Evolutionary conservation across 257 asterid species (phyloP).

Genomic region (Phtheirospermum japonicum): DNA sequence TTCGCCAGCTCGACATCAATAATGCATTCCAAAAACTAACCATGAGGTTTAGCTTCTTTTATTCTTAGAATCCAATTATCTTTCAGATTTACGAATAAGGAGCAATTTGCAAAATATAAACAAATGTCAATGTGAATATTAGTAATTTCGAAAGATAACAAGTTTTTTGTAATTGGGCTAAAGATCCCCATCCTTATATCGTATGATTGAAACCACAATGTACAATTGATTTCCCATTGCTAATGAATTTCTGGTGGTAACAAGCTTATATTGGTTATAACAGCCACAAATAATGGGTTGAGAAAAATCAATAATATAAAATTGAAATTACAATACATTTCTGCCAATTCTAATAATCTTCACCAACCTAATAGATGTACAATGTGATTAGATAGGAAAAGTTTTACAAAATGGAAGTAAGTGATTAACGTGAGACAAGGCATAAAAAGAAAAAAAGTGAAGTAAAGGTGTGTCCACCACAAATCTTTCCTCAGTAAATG

Average conservation of each 20-base stretch:
- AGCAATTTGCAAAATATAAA: background rate
- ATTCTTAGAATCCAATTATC: no score
- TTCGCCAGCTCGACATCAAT: no score
- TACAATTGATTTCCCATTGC: conserved; percentile 2
- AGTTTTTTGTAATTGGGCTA: background rate
- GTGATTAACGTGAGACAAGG: background rate
- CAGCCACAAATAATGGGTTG: conserved; percentile 3
- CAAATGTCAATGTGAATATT: background rate
- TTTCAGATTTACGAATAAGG: no score
- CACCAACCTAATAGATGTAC: conserved; percentile 10
- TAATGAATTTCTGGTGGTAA: conserved; percentile 9
- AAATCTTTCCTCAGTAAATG: conserved; percentile 74
- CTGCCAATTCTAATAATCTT: conserved; percentile 1
- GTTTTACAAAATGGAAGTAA: background rate
- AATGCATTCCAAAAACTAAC: no score
- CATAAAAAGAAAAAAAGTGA: no score
- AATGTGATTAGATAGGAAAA: background rate
- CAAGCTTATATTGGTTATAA: conserved; percentile 1
- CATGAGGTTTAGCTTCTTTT: no score
- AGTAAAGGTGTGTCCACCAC: conserved; percentile 30
- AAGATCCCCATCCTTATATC: background rate
- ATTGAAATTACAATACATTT: background rate
- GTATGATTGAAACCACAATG: conserved; percentile 11
- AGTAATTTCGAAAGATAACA: conserved; percentile 1
- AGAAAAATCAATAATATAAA: background rate